Conservation (phyloP, 805 yeast species). For the Candida xiaguanensis region DNA sequence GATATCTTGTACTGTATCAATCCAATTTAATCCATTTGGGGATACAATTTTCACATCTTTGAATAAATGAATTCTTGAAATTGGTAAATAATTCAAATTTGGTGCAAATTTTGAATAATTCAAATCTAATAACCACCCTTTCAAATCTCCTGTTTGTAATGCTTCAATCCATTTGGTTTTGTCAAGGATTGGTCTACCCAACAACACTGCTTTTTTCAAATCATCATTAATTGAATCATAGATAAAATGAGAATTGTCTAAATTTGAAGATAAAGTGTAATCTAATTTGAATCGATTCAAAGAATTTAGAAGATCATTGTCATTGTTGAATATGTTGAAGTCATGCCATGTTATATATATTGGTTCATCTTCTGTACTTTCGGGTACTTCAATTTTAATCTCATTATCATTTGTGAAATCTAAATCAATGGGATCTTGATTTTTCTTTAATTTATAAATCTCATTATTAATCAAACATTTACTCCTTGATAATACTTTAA, state of each 20-base stretch:
- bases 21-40: constrained; percentile 3
- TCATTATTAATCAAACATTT: constrained; percentile 26
- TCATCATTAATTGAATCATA: constrained; percentile 11
- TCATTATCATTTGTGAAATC: constrained; percentile 6
- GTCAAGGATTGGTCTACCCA: constrained; percentile 26
- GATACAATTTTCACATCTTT: constrained; percentile 10
- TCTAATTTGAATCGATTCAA: constrained; percentile 8
- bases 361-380: constrained; percentile 9
- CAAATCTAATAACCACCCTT: constrained; percentile 19
- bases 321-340: constrained; percentile 10
- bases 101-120: constrained; percentile 15
- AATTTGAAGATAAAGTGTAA: constrained; percentile 11
- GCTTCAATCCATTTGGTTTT: constrained; percentile 19
- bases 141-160: constrained; percentile 12
- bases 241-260: constrained; percentile 21
- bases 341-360: constrained; percentile 20
- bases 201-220: constrained; percentile 22
- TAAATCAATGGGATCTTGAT: constrained; percentile 4
- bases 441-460: constrained; percentile 17
- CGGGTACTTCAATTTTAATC: constrained; percentile 9
- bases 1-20: background rate
- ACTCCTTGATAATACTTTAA: constrained; percentile 26
- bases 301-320: background rate
- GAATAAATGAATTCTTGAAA: constrained; percentile 15
- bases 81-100: constrained; percentile 9